Base-by-base conservation (phyloP, 2,329 filamentous ascomycete genomes). In the Madurella mycetomatis region DNA sequence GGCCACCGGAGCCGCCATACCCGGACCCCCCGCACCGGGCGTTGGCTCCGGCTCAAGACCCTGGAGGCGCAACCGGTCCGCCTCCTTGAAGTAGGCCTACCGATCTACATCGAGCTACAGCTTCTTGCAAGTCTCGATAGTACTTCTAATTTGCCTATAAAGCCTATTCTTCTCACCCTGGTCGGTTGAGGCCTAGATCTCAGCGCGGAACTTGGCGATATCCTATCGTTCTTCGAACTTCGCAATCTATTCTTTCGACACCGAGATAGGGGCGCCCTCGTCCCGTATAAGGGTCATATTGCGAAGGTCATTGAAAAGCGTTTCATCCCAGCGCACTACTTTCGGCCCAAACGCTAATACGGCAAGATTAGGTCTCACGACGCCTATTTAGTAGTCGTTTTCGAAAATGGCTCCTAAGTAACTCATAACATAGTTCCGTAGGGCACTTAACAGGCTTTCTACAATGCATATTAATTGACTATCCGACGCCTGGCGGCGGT, bases 11-110 rank as follows among this genome's bases (percentile, higher is more conserved):
- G 48, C 53, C 49, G 40, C 53, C 19, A 48, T 55, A 49, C 53
- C 49, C 41, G 25, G 43, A 2, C 48, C 49, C 53, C 44, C 25
- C 25, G 13, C 25, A n/a, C 53, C 39, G 18, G 49, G 44, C 48
- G 49, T 48, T 51, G 25, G 53, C 16, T 25, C 30, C 45, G 41
- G 53, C 44, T 55, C 32, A 55, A 51, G 31, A 47, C 53, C 48
- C n/a, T 48, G 19, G 44, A 55, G 53, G 51, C 40, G 44, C n/a
- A 55, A 55, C 19, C 19, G 39, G 40, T 51, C 53, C 39, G 42
- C 48, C 48, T 55, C 48, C 48, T 55, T 48, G 31, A 55, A 55
- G 40, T 55, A 55, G 48, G 53, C 53, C 39, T 49, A 30, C n/a
- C 49, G 49, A 47, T 55, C 40, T 25, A n/a, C 15, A 8, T 55